These are phyloP conservation scores for Dactylellina drechsleri DNA, from an alignment of 2,329 filamentous ascomycete species.

Conservation along the genomic window DNA sequence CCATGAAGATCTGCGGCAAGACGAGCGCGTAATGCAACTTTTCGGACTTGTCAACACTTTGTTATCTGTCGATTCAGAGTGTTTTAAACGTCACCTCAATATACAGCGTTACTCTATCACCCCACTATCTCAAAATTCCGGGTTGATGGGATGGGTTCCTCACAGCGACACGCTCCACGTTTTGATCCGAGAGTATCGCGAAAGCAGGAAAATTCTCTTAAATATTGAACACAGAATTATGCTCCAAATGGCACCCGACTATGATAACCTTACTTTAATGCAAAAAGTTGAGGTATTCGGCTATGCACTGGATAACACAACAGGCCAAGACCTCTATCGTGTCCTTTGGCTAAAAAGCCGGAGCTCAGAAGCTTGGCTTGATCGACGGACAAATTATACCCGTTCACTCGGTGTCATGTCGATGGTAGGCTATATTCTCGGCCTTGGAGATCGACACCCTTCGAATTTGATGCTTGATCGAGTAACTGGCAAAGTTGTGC, in stretches of 20 bases:
- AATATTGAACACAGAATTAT: constrained; percentile 99
- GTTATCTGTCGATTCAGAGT: constrained; percentile 90
- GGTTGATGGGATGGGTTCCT: constrained; percentile 93
- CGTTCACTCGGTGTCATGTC: constrained; percentile 98
- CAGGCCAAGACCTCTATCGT: constrained; percentile 95
- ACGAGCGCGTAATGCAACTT: constrained; percentile 99
- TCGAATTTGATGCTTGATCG: constrained; percentile 98
- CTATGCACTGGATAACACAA: constrained; percentile 98
- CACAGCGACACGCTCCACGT: constrained; percentile 98
- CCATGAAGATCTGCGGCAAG: constrained; percentile 99
- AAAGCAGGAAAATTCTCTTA: constrained; percentile 94
- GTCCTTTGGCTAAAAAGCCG: constrained; percentile 99
- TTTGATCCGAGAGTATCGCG: constrained; percentile 95
- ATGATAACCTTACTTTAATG: constrained; percentile 98
- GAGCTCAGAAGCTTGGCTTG: constrained; percentile 96
- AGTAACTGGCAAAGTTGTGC: constrained; percentile 94
- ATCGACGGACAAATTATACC: constrained; percentile 98
- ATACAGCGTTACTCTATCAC: constrained; percentile 98
- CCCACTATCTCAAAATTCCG: constrained; percentile 93
- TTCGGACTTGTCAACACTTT: constrained; percentile 98
- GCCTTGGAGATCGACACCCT: constrained; percentile 93
- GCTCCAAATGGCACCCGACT: constrained; percentile 99
- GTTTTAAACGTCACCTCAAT: constrained; percentile 94
- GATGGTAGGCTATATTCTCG: constrained; percentile 99
- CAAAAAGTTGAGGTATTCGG: constrained; percentile 99